phyloP scores from a whole-genome alignment of 352 stramenopile species.

The Pythium phragmiticola region DNA sequence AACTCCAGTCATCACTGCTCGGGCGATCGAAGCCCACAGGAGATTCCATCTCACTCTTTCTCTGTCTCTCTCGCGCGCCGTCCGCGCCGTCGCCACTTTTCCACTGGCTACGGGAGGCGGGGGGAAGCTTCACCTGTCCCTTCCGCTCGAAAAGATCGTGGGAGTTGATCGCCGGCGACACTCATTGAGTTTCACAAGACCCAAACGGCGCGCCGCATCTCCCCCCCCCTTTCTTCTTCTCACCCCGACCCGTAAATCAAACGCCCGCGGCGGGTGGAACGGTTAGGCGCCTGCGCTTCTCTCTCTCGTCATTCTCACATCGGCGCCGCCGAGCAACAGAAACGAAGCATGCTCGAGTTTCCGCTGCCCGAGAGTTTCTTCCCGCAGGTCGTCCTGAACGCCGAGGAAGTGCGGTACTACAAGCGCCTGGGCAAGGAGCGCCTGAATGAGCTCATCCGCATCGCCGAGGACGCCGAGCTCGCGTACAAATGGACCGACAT shows the following conservation, averaged over 20 bases:
- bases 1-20: background rate
- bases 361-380: constrained; percentile 82
- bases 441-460: constrained; percentile 67
- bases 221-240: background rate
- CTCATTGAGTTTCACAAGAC: constrained; percentile 4
- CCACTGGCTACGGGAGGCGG: background rate
- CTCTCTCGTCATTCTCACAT: background rate
- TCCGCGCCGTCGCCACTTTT: background rate
- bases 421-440: constrained; percentile 75
- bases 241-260: background rate
- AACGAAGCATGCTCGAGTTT: constrained; percentile 46
- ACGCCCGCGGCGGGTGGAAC: background rate
- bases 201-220: background rate
- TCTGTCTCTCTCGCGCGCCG: background rate
- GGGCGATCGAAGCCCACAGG: background rate
- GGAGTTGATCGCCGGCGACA: constrained; percentile 8
- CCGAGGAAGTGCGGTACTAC: constrained; percentile 74
- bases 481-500: constrained; percentile 67
- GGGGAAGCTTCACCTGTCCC: background rate
- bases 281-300: background rate
- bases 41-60: background rate
- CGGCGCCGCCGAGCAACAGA: background rate
- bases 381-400: constrained; percentile 66
- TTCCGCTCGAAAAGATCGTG: constrained; percentile 1
- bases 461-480: constrained; percentile 76